Evolutionary conservation across 2,329 filamentous ascomycete species (phyloP).

Genomic region (Pestalotiopsis fici): DNA sequence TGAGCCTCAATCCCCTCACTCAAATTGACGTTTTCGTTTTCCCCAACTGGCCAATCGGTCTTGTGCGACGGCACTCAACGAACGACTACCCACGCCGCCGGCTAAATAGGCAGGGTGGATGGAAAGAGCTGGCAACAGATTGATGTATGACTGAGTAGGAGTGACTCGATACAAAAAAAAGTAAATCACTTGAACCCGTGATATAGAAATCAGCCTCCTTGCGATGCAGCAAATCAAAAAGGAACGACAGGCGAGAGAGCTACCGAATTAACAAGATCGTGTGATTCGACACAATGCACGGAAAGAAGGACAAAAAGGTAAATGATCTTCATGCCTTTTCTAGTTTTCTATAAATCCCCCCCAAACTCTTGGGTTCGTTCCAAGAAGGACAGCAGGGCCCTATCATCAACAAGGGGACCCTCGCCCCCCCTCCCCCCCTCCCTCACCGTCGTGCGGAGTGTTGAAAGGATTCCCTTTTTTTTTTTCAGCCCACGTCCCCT

Average conservation of each 20-base stretch:
- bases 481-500: background rate
- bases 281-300: background rate
- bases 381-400: background rate
- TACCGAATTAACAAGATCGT: background rate
- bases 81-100: background rate
- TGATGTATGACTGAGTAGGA: background rate
- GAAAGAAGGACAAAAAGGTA: background rate
- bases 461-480: background rate
- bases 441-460: background rate
- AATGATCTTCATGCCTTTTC: conserved; percentile 6
- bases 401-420: too few relatives aligned
- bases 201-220: background rate
- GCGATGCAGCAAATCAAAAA: background rate
- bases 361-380: background rate
- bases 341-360: background rate
- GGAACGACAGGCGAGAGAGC: background rate
- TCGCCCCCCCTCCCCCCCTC: background rate
- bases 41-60: background rate
- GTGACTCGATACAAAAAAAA: background rate
- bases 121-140: background rate
- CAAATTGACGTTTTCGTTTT: background rate
- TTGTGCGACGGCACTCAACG: background rate
- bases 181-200: background rate
- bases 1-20: background rate
- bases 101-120: background rate